Conservation (phyloP, 768 basidiomycete genomes). For the Lactarius quietus region DNA sequence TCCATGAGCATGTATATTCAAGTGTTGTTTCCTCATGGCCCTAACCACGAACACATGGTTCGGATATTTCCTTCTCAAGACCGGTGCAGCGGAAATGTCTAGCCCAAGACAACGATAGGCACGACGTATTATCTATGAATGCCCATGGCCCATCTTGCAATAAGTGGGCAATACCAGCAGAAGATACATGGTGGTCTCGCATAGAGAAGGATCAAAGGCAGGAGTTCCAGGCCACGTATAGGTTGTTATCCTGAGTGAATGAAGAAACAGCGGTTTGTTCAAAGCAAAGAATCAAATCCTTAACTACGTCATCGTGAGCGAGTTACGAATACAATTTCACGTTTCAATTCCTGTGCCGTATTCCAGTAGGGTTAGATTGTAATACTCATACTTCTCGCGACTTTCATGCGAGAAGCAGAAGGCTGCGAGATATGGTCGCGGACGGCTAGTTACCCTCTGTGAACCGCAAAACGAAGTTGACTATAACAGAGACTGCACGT, state of each 20-base stretch:
- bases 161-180: neutral
- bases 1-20: neutral
- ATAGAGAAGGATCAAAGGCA: neutral
- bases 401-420: neutral
- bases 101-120: neutral
- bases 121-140: neutral
- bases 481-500: constrained; percentile 69
- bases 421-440: neutral
- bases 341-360: neutral
- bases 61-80: neutral
- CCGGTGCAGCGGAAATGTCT: neutral
- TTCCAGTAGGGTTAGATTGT: neutral
- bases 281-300: neutral
- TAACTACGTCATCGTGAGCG: neutral
- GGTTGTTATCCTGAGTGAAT: neutral
- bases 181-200: neutral
- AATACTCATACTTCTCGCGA: neutral
- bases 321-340: constrained; percentile 17
- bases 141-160: neutral
- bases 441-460: constrained; percentile 34
- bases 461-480: constrained; percentile 85
- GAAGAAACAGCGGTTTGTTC: neutral
- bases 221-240: neutral
- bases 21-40: neutral
- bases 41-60: neutral